Percentiles rank a stretch among this genome's conserved stretches.
These are phyloP conservation scores for Dipodascus albidus DNA, from an alignment of 805 yeast species.

Conservation along the genomic window DNA sequence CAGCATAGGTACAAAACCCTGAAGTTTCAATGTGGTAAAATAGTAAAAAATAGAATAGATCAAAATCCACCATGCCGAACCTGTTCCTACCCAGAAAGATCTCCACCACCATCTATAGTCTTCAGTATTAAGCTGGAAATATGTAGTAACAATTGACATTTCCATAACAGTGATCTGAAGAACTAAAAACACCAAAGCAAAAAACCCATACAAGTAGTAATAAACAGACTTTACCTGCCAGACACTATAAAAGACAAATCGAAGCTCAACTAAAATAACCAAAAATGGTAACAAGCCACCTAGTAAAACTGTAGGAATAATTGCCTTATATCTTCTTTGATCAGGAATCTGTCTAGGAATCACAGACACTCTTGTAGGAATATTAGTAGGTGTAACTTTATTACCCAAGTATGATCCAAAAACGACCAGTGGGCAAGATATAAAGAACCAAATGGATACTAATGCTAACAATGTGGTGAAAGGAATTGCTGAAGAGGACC, in stretches of 20 bases:
- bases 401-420: slow-evolving; percentile 47
- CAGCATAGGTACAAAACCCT: slow-evolving; percentile 46
- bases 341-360: slow-evolving; percentile 26
- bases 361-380: slow-evolving; percentile 17
- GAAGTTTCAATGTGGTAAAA: slow-evolving; percentile 42
- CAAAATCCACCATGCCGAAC: slow-evolving; percentile 63
- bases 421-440: slow-evolving; percentile 67
- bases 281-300: slow-evolving; percentile 74
- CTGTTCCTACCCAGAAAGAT: slow-evolving; percentile 56
- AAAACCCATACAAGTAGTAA: slow-evolving; percentile 71
- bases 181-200: slow-evolving; percentile 48
- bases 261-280: slow-evolving; percentile 67
- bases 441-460: slow-evolving; percentile 43
- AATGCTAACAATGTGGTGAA: slow-evolving; percentile 60
- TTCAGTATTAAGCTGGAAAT: slow-evolving; percentile 44
- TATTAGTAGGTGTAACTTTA: slow-evolving; percentile 11
- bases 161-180: slow-evolving; percentile 56
- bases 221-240: slow-evolving; percentile 75
- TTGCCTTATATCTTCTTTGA: slow-evolving; percentile 8
- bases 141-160: slow-evolving; percentile 58
- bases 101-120: slow-evolving; percentile 76
- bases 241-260: slow-evolving; percentile 59
- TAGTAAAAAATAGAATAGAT: slow-evolving; percentile 60
- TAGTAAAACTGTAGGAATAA: slow-evolving; percentile 21
- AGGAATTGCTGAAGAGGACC: slow-evolving; percentile 67